Base-by-base conservation (phyloP, 2,329 filamentous ascomycete species). In the Paramyrothecium roridum region DNA sequence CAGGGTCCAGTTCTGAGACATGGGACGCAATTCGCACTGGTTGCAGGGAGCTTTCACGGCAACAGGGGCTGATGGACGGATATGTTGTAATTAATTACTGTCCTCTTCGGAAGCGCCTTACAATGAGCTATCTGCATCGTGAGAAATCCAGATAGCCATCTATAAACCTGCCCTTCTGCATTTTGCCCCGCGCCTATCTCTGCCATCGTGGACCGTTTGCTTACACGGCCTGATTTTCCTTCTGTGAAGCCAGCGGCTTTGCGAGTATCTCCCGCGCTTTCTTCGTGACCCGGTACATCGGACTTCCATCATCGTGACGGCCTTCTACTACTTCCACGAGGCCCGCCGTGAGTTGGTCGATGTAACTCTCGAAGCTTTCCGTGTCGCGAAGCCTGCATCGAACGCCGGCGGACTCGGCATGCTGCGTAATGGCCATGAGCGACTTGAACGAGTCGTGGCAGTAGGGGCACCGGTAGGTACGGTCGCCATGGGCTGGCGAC, bases 391-490 rank as follows among this genome's bases (percentile, higher is more conserved):
- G 71, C 8, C 64, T 65, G 67, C 81, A 82, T 20, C 66, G 67
- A 34, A 56, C 61, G 3, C 70, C 69, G 53, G 71, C 73, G 1
- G 75, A 71, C 60, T 84, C 81, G 21, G 72, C 74, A 57, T 85
- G 82, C 49, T 73, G 70, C 3, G 77, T 73, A 33, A 83, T 73
- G 2, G 76, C 71, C 17, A 72, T 65, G 20, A 76, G 65, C 2
- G 70, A 71, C 8, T 66, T 65, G 61, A 80, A 84, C 8, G 61
- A 63, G 2, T 63, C 65, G 13, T 67, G 64, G 59, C 82, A 85
- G 48, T 65, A 68, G 0, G 78, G 76, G 64, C 82, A 85, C 13
- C 60, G 62, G 47, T 69, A 72, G 3, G 59, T 62, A 7, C 55
- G 64, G 26, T 66, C 57, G 45, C 62, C 61, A 61, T 84, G 81